Base-by-base conservation (phyloP, 192 early-diverging fungal genomes). In the Spinellus fusiger region DNA sequence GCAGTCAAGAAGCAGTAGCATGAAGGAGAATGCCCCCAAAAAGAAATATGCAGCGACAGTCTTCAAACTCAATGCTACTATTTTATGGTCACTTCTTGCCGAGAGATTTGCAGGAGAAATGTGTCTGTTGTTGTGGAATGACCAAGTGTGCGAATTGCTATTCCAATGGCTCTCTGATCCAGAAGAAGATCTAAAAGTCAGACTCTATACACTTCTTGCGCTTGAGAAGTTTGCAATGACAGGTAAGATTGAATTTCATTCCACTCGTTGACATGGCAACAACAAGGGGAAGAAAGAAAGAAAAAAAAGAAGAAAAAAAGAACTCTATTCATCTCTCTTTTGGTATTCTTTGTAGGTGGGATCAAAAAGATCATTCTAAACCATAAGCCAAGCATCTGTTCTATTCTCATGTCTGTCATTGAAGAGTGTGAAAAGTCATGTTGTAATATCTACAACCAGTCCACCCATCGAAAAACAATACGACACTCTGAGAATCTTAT, bases 161-260 rank as follows among this genome's bases (percentile, higher is more conserved):
- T 33, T 83, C 16, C 66, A 68, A 54, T 70, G 70, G 22, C 71
- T 83, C 8, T 62, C 63, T 10, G 44, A 72, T 47, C 26, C 27
- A 7, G 61, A 75, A 8, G 65, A 69, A 5, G 73, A 80, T 48
- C 57, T 71, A 15, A 37, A 46, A n/a, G 79, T 80, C 27, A 73
- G 79, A 4, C 51, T 83, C 4, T 83, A 78, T 66, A 68, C 78
- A 10, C 67, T 83, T 26, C 64, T 83, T 23, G 81, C 81, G 1
- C 61, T 83, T 20, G 81, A 83, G 54, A 83, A 83, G 56, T 83
- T 83, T 49, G 71, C 73, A 48, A 56, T 82, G 5, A 82, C 80
- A 23, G 80, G 80, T 73, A 59, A 64, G 68, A 25, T 74, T n/a
- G 7, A 34, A 2, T 16, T 40, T 34, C 12, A 1, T 40, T 12